A percentile compares a stretch with the other conserved stretches of the same genome.
phyloP scores from a whole-genome alignment of 805 yeast species.

The Saccharomycopsis schoenii region DNA sequence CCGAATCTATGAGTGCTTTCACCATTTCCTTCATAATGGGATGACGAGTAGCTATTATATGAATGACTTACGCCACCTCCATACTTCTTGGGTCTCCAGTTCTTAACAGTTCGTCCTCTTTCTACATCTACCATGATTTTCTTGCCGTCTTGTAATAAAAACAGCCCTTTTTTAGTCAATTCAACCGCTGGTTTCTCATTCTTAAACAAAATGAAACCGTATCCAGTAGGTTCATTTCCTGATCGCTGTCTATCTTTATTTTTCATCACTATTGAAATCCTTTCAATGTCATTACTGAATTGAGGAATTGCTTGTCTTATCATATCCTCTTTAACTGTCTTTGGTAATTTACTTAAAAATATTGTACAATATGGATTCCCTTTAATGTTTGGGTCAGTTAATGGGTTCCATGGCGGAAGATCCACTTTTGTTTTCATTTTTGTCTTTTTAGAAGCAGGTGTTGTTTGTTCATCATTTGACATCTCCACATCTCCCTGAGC shows the following conservation, averaged over 20 bases:
- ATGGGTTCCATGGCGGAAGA: conserved; percentile 40
- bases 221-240: conserved; percentile 58
- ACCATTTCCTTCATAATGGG: background rate
- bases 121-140: conserved; percentile 62
- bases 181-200: conserved; percentile 50
- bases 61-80: conserved; percentile 80
- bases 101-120: conserved; percentile 52
- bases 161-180: conserved; percentile 42
- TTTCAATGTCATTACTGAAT: conserved; percentile 65
- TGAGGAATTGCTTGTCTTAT: conserved; percentile 30
- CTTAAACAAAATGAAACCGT: conserved; percentile 71
- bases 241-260: conserved; percentile 25
- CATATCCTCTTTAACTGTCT: conserved; percentile 58
- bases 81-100: conserved; percentile 64
- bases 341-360: conserved; percentile 66
- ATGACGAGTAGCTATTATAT: background rate
- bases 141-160: conserved; percentile 34
- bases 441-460: conserved; percentile 8
- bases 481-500: background rate
- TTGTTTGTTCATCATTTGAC: background rate
- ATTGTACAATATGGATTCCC: conserved; percentile 76
- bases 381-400: conserved; percentile 41
- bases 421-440: conserved; percentile 24
- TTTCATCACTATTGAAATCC: conserved; percentile 46
- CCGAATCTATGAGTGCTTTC: background rate